phyloP scores from a whole-genome alignment of 768 basidiomycete genomes.

The Suillus paluster region DNA sequence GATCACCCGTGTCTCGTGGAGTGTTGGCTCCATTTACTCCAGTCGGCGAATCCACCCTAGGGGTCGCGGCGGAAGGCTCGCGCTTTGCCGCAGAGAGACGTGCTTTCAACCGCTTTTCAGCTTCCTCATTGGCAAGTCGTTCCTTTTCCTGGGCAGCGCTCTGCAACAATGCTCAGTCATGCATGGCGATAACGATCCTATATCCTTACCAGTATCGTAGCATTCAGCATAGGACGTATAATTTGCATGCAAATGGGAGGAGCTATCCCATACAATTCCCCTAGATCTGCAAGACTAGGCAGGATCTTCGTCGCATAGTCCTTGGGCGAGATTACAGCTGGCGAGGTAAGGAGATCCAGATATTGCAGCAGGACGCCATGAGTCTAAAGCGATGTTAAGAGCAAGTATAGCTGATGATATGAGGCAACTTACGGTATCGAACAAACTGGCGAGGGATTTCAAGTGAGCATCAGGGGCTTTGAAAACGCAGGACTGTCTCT shows the following conservation, averaged over 20 bases:
- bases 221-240: constrained; percentile 79
- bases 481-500: constrained; percentile 84
- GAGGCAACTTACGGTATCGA: constrained; percentile 74
- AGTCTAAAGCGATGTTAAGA: constrained; percentile 55
- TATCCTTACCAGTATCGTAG: constrained; percentile 57
- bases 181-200: constrained; percentile 2
- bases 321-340: constrained; percentile 64
- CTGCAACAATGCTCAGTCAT: constrained; percentile 38
- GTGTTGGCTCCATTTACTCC: constrained; percentile 34
- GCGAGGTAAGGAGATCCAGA: constrained; percentile 81
- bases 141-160: constrained; percentile 75
- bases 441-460: constrained; percentile 85
- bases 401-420: constrained; percentile 18
- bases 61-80: constrained; percentile 58
- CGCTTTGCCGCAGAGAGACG: constrained; percentile 73
- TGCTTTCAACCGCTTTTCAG: constrained; percentile 82
- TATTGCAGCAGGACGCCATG: constrained; percentile 94
- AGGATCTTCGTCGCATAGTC: constrained; percentile 78
- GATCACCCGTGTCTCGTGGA: constrained; percentile 28
- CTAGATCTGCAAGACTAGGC: constrained; percentile 76
- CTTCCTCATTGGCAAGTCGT: constrained; percentile 70
- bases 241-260: constrained; percentile 94
- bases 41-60: constrained; percentile 70
- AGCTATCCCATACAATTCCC: constrained; percentile 76
- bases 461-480: constrained; percentile 74